Conservation (phyloP, 306 rosid genomes). For the Myrica gale region DNA sequence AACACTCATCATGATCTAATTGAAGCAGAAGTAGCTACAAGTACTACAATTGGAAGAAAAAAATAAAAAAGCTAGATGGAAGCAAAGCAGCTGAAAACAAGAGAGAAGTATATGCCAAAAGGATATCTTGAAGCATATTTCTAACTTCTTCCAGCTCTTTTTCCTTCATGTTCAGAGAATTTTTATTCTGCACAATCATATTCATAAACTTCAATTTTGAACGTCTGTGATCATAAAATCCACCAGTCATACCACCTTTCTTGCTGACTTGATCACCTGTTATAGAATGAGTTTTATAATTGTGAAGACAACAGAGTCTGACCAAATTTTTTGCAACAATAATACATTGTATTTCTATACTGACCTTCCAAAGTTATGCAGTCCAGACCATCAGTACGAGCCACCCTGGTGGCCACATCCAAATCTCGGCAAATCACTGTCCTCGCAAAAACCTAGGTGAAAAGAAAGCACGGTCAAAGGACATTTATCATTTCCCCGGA, state of each 20-base stretch:
- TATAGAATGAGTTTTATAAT: conserved; percentile 15
- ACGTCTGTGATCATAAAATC: conserved; percentile 92
- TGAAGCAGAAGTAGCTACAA: not conserved
- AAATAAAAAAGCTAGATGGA: not conserved
- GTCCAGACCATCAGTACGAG: conserved; percentile 82
- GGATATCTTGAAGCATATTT: conserved; percentile 81
- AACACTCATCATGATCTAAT: not conserved
- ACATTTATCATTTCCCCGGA: conserved; percentile 18
- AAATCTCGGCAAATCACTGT: conserved; percentile 90
- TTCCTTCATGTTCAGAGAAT: conserved; percentile 50
- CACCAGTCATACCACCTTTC: conserved; percentile 99
- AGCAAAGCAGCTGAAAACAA: not conserved
- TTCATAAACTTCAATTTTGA: conserved; percentile 88
- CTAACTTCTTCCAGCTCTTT: conserved; percentile 66
- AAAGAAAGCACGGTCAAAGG: conserved; percentile 24
- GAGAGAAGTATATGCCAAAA: conserved; percentile 28
- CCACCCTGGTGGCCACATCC: conserved; percentile 93
- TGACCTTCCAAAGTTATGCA: conserved; percentile 96
- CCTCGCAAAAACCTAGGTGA: conserved; percentile 83
- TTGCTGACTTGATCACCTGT: conserved; percentile 99
- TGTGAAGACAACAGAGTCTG: conserved; percentile 31
- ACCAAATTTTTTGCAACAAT: conserved; percentile 17
- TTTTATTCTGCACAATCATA: conserved; percentile 52
- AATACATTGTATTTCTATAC: conserved; percentile 20
- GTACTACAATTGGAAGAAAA: not conserved